These are phyloP conservation scores for Arthrobotrys sinensis DNA, from an alignment of 2,329 filamentous ascomycete species.

Conservation along the genomic window DNA sequence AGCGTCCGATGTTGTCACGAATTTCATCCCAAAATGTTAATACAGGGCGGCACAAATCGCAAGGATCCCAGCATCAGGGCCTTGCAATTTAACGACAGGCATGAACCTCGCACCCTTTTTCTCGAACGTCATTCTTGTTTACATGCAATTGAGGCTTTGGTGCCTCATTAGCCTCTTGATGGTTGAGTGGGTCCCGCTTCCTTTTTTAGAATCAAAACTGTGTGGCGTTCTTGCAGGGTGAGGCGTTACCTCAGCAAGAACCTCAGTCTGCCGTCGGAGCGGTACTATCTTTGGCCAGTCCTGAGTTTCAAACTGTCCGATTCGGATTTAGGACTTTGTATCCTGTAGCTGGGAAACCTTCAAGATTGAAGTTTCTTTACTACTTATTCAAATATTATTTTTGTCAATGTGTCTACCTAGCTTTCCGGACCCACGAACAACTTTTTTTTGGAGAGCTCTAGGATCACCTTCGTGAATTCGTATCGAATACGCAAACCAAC, in stretches of 20 bases:
- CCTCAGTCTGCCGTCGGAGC: constrained; percentile 26
- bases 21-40: constrained; percentile 39
- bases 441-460: too few species aligned
- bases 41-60: constrained; percentile 12
- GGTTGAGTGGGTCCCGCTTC: constrained; percentile 47
- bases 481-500: constrained; percentile 14
- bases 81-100: constrained; percentile 38
- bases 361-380: neutral
- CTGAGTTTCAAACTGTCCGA: constrained; percentile 43
- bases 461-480: neutral
- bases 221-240: constrained; percentile 37
- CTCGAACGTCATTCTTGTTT: constrained; percentile 40
- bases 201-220: constrained; percentile 41
- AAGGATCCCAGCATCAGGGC: constrained; percentile 27
- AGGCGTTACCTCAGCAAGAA: constrained; percentile 41
- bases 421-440: too few species aligned
- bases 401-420: too few species aligned
- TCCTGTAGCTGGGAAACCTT: neutral
- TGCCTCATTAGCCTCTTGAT: constrained; percentile 18
- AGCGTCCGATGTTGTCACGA: constrained; percentile 33
- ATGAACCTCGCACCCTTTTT: constrained; percentile 28
- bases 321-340: constrained; percentile 8
- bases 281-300: constrained; percentile 48
- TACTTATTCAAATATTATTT: too few species aligned
- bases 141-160: constrained; percentile 19